phyloP scores from a whole-genome alignment of 345 rosid species.

The Syzygium jambos region DNA sequence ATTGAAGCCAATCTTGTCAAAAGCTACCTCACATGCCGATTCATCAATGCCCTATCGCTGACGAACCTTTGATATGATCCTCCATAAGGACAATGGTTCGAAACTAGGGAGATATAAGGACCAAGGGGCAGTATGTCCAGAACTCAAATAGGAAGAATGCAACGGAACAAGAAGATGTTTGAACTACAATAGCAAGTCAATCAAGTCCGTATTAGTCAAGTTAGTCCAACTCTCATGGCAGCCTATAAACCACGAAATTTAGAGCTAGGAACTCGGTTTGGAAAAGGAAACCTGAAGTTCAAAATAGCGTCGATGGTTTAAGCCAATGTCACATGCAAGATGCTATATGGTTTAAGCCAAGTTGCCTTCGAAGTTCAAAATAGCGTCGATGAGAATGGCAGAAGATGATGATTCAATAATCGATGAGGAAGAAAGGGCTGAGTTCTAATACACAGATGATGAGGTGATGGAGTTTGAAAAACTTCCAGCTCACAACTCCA shows the following conservation, averaged over 20 bases:
- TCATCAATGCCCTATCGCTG: background rate
- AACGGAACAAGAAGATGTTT: background rate
- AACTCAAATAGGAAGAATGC: background rate
- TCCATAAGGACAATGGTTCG: background rate
- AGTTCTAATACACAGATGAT: background rate
- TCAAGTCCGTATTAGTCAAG: background rate
- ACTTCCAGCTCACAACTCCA: background rate
- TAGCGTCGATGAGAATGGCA: background rate
- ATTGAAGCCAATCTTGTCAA: background rate
- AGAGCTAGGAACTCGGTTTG: background rate
- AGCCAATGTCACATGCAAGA: background rate
- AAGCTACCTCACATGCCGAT: background rate
- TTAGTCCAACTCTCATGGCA: background rate
- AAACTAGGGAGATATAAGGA: background rate
- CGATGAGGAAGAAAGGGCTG: background rate
- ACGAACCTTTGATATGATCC: background rate
- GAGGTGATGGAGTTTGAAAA: background rate
- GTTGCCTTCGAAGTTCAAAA: background rate
- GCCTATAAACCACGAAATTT: background rate
- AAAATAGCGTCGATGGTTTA: too few relatives aligned
- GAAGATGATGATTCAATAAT: background rate
- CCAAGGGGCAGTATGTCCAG: background rate
- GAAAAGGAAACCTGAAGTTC: background rate
- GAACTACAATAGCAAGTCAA: background rate
- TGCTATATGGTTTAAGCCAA: background rate